Conservation (phyloP, 1,284 basidiomycete species). For the Puccinia novopanici region DNA sequence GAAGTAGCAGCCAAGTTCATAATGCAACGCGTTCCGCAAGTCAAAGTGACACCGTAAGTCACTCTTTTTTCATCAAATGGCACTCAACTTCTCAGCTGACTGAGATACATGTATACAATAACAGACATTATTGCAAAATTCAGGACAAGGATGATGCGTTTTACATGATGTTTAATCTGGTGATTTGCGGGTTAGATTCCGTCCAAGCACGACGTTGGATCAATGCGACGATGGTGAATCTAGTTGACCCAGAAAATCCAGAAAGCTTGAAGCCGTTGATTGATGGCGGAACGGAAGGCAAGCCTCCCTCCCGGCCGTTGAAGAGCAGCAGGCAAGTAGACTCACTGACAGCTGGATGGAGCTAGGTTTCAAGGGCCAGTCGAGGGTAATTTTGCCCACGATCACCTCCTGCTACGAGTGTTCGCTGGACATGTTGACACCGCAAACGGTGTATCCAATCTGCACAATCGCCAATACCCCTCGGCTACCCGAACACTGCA, state of each 20-base stretch:
- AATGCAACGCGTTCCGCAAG: conserved; percentile 90
- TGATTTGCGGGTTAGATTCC: conserved; percentile 98
- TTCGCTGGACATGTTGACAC: conserved; percentile 95
- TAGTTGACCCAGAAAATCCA: conserved; percentile 85
- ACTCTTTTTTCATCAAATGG: background rate
- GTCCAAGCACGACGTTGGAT: conserved; percentile 97
- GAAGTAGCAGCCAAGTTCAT: conserved; percentile 90
- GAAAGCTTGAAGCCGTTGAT: conserved; percentile 97
- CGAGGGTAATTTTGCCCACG: conserved; percentile 92
- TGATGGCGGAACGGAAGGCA: conserved; percentile 97
- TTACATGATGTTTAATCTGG: conserved; percentile 93
- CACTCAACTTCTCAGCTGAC: background rate
- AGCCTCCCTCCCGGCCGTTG: conserved; percentile 40
- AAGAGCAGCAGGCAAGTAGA: background rate
- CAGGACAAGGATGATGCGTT: conserved; percentile 97
- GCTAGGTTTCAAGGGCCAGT: conserved; percentile 94
- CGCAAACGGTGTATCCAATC: conserved; percentile 94
- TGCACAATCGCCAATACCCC: conserved; percentile 99
- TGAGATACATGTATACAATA: conserved; percentile 48
- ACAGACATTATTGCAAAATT: conserved; percentile 91
- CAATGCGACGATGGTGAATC: conserved; percentile 91
- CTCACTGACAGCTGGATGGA: background rate
- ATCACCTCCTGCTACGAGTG: conserved; percentile 98
- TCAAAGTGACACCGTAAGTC: conserved; percentile 86
- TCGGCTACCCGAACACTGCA: conserved; percentile 95